Conservation (phyloP, 2,329 filamentous ascomycete genomes). For the Polytolypa hystricis region DNA sequence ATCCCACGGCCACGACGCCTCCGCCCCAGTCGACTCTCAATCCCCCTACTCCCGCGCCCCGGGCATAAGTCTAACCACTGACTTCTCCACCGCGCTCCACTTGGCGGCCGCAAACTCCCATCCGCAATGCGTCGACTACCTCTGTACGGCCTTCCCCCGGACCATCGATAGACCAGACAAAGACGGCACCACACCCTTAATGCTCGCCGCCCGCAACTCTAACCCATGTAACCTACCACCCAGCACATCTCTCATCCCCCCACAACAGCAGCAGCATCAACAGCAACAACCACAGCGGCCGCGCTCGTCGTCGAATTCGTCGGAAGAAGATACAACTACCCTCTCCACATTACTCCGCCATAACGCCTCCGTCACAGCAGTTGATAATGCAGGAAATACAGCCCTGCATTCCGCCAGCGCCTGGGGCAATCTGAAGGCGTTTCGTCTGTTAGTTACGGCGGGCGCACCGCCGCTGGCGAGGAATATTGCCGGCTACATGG, state of each 20-base stretch:
- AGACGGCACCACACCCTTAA: constrained; percentile 45
- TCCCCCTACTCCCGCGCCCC: too few species aligned
- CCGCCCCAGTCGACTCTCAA: too few species aligned
- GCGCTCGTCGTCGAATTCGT: constrained; percentile 11
- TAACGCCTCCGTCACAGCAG: constrained; percentile 40
- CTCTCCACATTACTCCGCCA: constrained; percentile 19
- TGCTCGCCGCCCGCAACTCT: constrained; percentile 28
- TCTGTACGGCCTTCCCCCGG: constrained; percentile 53
- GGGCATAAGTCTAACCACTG: constrained; percentile 64
- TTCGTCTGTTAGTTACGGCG: constrained; percentile 65
- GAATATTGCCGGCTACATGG: constrained; percentile 72
- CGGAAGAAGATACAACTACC: constrained; percentile 18
- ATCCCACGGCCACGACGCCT: constrained; percentile 62
- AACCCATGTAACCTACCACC: constrained; percentile 12
- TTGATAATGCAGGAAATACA: constrained; percentile 69
- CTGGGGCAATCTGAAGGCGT: constrained; percentile 65
- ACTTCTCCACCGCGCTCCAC: constrained; percentile 72
- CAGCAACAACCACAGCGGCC: too few species aligned
- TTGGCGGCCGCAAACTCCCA: constrained; percentile 60
- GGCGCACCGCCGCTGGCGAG: constrained; percentile 62
- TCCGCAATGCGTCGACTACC: constrained; percentile 60
- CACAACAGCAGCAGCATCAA: constrained; percentile 10
- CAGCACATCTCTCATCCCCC: constrained; percentile 17
- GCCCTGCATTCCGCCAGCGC: constrained; percentile 77
- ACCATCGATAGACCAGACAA: constrained; percentile 56